A percentile compares a stretch with the other conserved stretches of the same genome.
Conservation (phyloP, 2,329 filamentous ascomycete genomes). For the Mycosphaerella arachidis region DNA sequence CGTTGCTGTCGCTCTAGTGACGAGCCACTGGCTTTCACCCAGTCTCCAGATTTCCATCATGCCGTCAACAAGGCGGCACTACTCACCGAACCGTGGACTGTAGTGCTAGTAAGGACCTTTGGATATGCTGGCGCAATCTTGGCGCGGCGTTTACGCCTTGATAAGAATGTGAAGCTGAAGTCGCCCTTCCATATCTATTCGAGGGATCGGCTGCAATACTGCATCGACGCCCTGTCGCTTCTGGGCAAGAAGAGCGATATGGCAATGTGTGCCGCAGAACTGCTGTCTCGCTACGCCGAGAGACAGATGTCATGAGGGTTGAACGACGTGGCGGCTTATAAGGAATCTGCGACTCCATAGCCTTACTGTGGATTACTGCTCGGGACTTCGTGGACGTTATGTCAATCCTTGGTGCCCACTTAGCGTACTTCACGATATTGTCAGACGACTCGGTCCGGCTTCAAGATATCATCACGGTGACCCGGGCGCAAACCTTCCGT, state of each 20-base stretch:
- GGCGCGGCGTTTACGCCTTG: slow-evolving; percentile 4
- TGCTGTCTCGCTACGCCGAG: slow-evolving; percentile 1
- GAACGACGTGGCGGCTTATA: not conserved
- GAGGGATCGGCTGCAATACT: slow-evolving; percentile 9
- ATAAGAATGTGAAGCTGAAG: not conserved
- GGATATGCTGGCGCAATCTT: slow-evolving; percentile 14
- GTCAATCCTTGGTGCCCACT: not conserved
- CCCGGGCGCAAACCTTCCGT: no score
- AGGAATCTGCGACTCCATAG: not conserved
- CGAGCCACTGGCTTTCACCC: slow-evolving; percentile 10
- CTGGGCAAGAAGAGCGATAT: slow-evolving; percentile 15
- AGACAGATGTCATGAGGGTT: not conserved
- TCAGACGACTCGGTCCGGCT: no score
- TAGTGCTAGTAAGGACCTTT: slow-evolving; percentile 15
- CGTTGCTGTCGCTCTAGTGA: slow-evolving; percentile 6
- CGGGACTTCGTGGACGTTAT: not conserved
- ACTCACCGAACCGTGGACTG: slow-evolving; percentile 20
- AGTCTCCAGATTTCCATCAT: slow-evolving; percentile 17
- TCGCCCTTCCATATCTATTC: not conserved
- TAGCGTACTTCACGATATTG: no score
- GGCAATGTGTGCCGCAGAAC: slow-evolving; percentile 12
- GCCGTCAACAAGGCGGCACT: slow-evolving; percentile 19
- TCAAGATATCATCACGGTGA: no score
- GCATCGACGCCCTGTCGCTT: slow-evolving; percentile 10
- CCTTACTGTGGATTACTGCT: not conserved